These are phyloP conservation scores for Sporisorium scitamineum DNA, from an alignment of 1,284 basidiomycete genomes.

Conservation along the genomic window DNA sequence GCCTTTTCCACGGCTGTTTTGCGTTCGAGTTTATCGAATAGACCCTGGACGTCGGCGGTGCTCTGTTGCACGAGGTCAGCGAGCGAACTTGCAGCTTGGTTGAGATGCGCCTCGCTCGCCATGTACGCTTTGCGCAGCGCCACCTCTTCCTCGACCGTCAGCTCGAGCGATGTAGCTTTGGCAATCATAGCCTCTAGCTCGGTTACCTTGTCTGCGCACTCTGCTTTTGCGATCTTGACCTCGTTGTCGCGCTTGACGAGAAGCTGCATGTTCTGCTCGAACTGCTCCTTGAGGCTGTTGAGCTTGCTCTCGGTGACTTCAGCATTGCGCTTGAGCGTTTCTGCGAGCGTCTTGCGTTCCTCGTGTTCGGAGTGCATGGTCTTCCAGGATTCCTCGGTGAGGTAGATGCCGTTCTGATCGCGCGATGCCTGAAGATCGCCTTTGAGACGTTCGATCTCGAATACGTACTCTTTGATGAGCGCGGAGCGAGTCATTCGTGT, in stretches of 20 bases:
- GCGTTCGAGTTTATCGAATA: conserved; percentile 86
- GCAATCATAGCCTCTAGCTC: conserved; percentile 53
- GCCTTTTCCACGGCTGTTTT: conserved; percentile 77
- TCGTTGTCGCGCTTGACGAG: conserved; percentile 64
- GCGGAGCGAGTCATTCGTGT: conserved; percentile 92
- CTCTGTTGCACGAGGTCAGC: conserved; percentile 78
- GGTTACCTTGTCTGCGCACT: conserved; percentile 44
- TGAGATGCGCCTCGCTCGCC: conserved; percentile 78
- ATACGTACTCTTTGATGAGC: conserved; percentile 91
- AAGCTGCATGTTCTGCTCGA: conserved; percentile 67
- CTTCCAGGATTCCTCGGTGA: conserved; percentile 60
- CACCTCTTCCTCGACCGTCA: conserved; percentile 71
- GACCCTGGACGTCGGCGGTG: conserved; percentile 77
- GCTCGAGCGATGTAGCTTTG: conserved; percentile 39
- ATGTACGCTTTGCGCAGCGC: conserved; percentile 79
- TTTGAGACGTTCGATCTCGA: conserved; percentile 94
- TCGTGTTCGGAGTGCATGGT: conserved; percentile 60
- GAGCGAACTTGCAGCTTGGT: conserved; percentile 79
- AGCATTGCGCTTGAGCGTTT: conserved; percentile 54
- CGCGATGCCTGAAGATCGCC: conserved; percentile 78
- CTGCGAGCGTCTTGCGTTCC: conserved; percentile 45
- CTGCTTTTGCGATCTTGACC: conserved; percentile 45
- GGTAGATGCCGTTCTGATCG: conserved; percentile 64
- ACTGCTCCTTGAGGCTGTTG: conserved; percentile 64
- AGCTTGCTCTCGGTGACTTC: conserved; percentile 66